Evolutionary conservation across 163 green algal species (phyloP), one percentile per base, ranked within the genome.

Genomic region (Dunaliella salina): DNA sequence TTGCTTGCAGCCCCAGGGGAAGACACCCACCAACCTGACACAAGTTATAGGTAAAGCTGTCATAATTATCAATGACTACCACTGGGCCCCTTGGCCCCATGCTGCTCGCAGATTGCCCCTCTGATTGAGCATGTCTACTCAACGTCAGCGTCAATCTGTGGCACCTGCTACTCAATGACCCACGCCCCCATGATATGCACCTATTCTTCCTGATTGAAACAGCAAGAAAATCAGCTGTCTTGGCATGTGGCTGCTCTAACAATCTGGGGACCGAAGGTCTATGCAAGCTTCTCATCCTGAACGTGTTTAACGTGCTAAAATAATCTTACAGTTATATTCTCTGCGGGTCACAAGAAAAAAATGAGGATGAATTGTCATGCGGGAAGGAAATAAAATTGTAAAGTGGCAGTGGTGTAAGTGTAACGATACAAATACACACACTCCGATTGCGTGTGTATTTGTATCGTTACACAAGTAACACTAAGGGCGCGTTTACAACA

Each of bases 1-100:
- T 50, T 15, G 40, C 40, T 8, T 50, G 40, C 40, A 50, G 40
- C 40, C 40, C 40, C 3, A 50, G 4, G 8, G 8, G 40, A 50
- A 8, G 8, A 8, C 40, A 8, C 40, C 8, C 40, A 50, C 90
- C 13, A 46, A 98, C 95, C 94, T 99, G 97, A 63, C 90, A 97
- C 13, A 99, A 88, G 88, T 99, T 99, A 90, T 99, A 99, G 0
- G 97, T 99, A 90, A 99, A 99, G 86, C 92, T 97, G 87, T 99
- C 97, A 87, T 99, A 99, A 92, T 99, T 99, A 90, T 99, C 97
- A 8, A 99, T 91, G 0, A 99, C 92, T 0, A 99, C 92, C 0
- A 99, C 93, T 0, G 93, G 93, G 0, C 93, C 95, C 33, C 88
- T 90, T 5, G 24, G 22, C 22, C 63, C 24, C 22, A 26, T 75